Evolutionary conservation across 1,284 basidiomycete species (phyloP).

Genomic region (Irpex sp.): DNA sequence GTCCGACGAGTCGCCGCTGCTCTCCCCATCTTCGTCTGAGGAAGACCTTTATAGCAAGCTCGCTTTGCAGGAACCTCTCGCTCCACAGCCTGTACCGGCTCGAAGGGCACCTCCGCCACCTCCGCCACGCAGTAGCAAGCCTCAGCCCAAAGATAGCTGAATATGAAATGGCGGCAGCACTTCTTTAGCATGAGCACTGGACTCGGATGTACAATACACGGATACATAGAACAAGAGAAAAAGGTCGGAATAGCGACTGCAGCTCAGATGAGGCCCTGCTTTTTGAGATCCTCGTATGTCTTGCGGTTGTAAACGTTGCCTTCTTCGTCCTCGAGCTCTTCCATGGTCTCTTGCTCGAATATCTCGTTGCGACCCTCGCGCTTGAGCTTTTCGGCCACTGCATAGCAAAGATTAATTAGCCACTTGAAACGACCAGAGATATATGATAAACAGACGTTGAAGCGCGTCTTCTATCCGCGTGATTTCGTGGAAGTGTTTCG

Average conservation of each 20-base stretch:
- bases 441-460: constrained; percentile 57
- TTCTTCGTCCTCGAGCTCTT: constrained; percentile 95
- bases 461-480: constrained; percentile 96
- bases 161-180: neutral
- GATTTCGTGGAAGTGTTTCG: constrained; percentile 98
- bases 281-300: constrained; percentile 89
- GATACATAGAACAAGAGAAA: neutral
- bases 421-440: neutral
- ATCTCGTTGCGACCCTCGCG: constrained; percentile 90
- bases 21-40: constrained; percentile 77
- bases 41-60: constrained; percentile 75
- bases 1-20: constrained; percentile 55
- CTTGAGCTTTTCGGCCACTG: constrained; percentile 95
- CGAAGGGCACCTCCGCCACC: constrained; percentile 35
- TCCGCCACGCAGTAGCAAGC: constrained; percentile 24
- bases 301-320: constrained; percentile 93
- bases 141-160: constrained; percentile 5
- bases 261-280: constrained; percentile 79
- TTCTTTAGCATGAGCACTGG: constrained; percentile 2
- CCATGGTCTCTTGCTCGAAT: constrained; percentile 88
- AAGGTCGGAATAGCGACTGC: neutral
- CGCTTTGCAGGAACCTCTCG: constrained; percentile 58
- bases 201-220: constrained; percentile 5
- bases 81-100: constrained; percentile 25
- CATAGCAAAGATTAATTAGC: neutral